Conservation (phyloP, 331 rosid species). For the Pyracantha coccinea region DNA sequence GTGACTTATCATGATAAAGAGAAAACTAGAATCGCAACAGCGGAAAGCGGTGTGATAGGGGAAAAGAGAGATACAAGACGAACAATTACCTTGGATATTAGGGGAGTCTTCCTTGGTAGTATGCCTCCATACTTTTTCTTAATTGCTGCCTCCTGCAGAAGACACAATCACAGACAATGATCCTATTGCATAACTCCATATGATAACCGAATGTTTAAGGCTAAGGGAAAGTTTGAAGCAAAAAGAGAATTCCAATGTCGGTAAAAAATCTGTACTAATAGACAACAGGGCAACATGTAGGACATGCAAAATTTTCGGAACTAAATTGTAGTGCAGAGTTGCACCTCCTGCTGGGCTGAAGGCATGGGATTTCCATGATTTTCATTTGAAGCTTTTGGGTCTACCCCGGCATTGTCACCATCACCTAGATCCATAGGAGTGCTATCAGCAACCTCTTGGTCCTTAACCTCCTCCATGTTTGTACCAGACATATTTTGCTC, state of each 20-base stretch:
- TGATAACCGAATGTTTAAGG: neutral
- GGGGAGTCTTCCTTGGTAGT: slow-evolving; percentile 79
- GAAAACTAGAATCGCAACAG: neutral
- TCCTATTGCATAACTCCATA: neutral
- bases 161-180: slow-evolving; percentile 9
- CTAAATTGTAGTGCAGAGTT: neutral
- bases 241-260: neutral
- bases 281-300: neutral
- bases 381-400: slow-evolving; percentile 28
- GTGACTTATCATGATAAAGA: neutral
- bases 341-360: slow-evolving; percentile 74
- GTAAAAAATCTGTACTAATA: neutral
- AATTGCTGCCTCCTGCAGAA: slow-evolving; percentile 59
- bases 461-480: slow-evolving; percentile 42
- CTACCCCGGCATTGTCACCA: slow-evolving; percentile 32
- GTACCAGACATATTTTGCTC: slow-evolving; percentile 49
- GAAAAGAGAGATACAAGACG: neutral
- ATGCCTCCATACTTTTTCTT: slow-evolving; percentile 94
- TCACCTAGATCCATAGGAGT: slow-evolving; percentile 32
- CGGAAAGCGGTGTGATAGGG: neutral
- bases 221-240: neutral
- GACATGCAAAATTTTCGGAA: neutral
- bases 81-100: slow-evolving; percentile 75
- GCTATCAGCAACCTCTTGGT: slow-evolving; percentile 33
- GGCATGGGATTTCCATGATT: slow-evolving; percentile 51